These are phyloP conservation scores for Yamadazyma siamensis DNA, from an alignment of 1,139 yeast species.

Conservation along the genomic window DNA sequence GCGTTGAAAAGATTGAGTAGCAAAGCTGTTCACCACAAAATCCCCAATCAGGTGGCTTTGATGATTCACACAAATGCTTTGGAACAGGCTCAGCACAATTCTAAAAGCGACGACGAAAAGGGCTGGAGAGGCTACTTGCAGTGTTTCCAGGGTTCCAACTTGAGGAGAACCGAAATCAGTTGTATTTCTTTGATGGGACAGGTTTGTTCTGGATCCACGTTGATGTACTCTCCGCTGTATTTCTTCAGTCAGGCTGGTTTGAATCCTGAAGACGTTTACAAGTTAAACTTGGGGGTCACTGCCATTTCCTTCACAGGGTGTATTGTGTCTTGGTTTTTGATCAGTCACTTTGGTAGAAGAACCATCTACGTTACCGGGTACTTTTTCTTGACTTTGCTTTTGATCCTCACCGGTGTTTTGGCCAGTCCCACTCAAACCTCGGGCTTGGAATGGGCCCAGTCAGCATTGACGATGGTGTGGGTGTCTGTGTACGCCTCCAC, in stretches of 20 bases:
- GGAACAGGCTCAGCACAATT: conserved; percentile 20
- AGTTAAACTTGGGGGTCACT: conserved; percentile 26
- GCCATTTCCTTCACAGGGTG: conserved; percentile 22
- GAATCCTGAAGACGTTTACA: conserved; percentile 16
- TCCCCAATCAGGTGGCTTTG: conserved; percentile 18
- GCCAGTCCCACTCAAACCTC: conserved; percentile 24
- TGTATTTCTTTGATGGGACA: conserved; percentile 23
- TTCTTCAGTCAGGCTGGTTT: conserved; percentile 24
- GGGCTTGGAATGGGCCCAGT: conserved; percentile 21
- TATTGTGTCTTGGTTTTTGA: conserved; percentile 20
- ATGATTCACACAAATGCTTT: conserved; percentile 24
- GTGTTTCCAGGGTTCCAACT: conserved; percentile 23
- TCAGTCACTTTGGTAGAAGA: conserved; percentile 20
- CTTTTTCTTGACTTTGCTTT: conserved; percentile 18
- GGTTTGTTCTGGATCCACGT: conserved; percentile 20
- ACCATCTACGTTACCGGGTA: conserved; percentile 23
- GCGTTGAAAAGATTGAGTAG: conserved; percentile 17
- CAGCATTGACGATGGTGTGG: conserved; percentile 21
- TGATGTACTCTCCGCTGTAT: conserved; percentile 23
- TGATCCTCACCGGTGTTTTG: conserved; percentile 45
- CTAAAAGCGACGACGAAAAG: conserved; percentile 14
- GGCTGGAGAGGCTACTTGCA: conserved; percentile 20
- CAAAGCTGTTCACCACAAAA: conserved; percentile 16
- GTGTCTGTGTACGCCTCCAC: conserved; percentile 22
- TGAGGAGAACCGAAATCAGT: conserved; percentile 23